Evolutionary conservation across 2,329 filamentous ascomycete species (phyloP), one percentile per base, ranked within the genome.

Genomic region (Pseudonectria buxi): DNA sequence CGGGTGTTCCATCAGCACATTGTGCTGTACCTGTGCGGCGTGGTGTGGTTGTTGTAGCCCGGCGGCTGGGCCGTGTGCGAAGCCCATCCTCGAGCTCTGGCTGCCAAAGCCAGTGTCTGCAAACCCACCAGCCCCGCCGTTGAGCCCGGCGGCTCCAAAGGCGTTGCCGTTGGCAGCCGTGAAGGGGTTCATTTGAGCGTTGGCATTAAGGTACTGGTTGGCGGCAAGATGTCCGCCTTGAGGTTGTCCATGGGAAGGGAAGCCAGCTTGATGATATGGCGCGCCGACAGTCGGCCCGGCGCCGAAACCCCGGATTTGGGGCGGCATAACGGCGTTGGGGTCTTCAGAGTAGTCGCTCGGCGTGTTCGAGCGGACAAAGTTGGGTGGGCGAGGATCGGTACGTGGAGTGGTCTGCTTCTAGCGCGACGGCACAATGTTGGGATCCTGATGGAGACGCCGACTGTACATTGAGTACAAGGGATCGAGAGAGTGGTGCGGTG

Each of bases 81-180:
- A 95, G 6, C 86, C 82, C 74, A 92, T 85, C 54, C 90, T 80
- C 40, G 86, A 87, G 44, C 86, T 87, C 60, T 94, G 86, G 59
- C 86, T 90, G 24, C 81, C 86, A 33, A 95, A 76, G 1, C 87
- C 86, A 14, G 84, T 83, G 39, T 75, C 71, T 32, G 71, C 72
- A 44, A 79, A 80, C 9, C 74, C 74, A 47, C 70, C 74, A 44
- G 69, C 75, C 44, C 64, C 74, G 37, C 64, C 75, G 47, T 68
- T 70, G 64, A 72, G 68, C 38, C 71, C 74, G 44, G 69, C 75
- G 32, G 72, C 74, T 33, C 73, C 74, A 45, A 85, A 71, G 9
- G 68, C 61, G 45, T 69, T 71, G 39, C 65, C 69, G 49, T 73
- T 76, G 10, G 74, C 69, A 12, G 49, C 45, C 3, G 74, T 69